Base-by-base conservation (phyloP, 768 basidiomycete genomes). In the Omphalotus guepiniiformis region DNA sequence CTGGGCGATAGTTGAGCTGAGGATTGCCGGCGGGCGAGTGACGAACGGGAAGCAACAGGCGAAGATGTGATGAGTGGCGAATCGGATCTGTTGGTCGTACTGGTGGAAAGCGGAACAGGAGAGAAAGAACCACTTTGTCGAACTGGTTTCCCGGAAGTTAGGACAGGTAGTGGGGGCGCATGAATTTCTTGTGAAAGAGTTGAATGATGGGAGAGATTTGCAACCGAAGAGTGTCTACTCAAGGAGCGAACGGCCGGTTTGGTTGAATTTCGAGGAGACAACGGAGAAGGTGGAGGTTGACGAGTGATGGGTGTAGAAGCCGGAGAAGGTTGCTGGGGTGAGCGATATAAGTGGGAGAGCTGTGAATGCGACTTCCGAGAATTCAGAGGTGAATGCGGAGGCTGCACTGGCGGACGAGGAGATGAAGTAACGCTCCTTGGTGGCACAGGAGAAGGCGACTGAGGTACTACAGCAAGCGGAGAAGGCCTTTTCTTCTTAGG, bases 401-500 rank as follows among this genome's bases (percentile, higher is more conserved):
- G 56, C 35, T 54, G 48, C 1, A 52, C 39, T 15, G 47, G 46
- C 6, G 47, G 45, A 15, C 34, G 39, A 28, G 47, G 48, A 9
- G 51, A 52, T 9, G 44, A 40, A 11, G 45, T 21, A 36, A 46
- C 45, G 16, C 35, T 30, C 16, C 49, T 35, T n/a, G 47, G 45
- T 22, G 55, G 50, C 15, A 56, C 40, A 18, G 54, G 53, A 26
- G 58, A 54, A 15, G 57, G 49, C 9, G 59, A 48, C 16, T 48
- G 56, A n/a, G 56, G 54, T 3, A 59, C 49, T 5, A 46, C 45
- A 6, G 63, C 51, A 40, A 68, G 49, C 18, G 65, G 67, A 7
- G 67, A 70, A 3, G 67, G 67, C 52, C 60, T 63, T 47, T 66
- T 68, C 59, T 65, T 67, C 54, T 56, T 61, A 1, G 39, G 32